A percentile compares a stretch with the other conserved stretches of the same genome.
phyloP scores from a whole-genome alignment of 78 protist species.

The Guillardia theta region DNA sequence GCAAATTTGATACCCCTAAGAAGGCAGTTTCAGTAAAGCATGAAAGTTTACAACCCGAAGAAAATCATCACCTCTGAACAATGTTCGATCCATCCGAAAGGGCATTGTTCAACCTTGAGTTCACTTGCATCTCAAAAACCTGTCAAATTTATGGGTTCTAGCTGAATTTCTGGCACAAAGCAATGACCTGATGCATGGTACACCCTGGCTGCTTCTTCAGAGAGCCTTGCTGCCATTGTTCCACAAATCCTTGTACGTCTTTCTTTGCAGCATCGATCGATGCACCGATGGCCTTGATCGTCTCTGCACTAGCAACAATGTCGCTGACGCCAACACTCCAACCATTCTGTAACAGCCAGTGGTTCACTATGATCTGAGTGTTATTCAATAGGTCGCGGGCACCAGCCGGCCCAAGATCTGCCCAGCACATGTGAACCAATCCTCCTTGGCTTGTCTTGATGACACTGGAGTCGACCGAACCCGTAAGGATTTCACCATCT shows the following conservation, averaged over 20 bases:
- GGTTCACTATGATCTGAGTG: constrained; percentile 74
- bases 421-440: constrained; percentile 62
- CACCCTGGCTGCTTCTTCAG: constrained; percentile 72
- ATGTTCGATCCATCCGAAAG: neutral
- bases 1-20: constrained; percentile 1
- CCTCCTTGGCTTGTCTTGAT: constrained; percentile 7
- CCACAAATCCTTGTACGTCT: constrained; percentile 58
- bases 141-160: no score
- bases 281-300: constrained; percentile 66
- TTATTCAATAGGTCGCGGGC: constrained; percentile 75
- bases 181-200: no score
- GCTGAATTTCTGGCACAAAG: no score
- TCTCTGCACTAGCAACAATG: constrained; percentile 87
- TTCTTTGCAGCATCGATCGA: constrained; percentile 72
- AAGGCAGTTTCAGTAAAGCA: no score
- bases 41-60: no score
- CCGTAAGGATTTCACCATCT: constrained; percentile 3
- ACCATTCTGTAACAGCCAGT: constrained; percentile 89
- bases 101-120: constrained; percentile 81
- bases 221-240: neutral
- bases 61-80: no score
- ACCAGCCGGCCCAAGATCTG: constrained; percentile 88
- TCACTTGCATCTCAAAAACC: constrained; percentile 95
- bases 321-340: constrained; percentile 96
- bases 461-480: neutral